Conservation (phyloP, 2,329 filamentous ascomycete species). For the Curvularia verruculosa region DNA sequence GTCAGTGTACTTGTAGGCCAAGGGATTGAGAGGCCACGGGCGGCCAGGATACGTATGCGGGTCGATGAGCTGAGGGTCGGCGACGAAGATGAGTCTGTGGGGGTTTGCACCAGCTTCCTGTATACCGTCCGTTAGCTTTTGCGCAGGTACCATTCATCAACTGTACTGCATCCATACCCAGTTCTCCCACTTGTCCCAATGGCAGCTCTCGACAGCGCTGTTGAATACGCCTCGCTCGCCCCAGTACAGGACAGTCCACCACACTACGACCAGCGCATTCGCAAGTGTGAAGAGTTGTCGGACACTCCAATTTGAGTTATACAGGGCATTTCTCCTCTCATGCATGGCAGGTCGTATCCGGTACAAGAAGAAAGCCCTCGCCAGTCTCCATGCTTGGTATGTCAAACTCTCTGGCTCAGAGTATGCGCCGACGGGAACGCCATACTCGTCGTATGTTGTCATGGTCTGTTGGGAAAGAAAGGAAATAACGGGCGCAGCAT, state of each 20-base stretch:
- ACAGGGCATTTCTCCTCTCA: constrained; percentile 18
- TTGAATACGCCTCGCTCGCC: constrained; percentile 82
- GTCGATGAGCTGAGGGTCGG: constrained; percentile 91
- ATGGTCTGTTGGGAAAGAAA: constrained; percentile 30
- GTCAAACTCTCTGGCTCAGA: constrained; percentile 44
- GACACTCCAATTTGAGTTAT: constrained; percentile 30
- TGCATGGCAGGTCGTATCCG: constrained; percentile 33
- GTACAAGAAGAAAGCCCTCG: constrained; percentile 41
- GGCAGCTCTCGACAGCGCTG: constrained; percentile 71
- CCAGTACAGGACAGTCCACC: constrained; percentile 80
- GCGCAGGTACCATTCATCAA: background rate
- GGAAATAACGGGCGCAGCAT: constrained; percentile 37
- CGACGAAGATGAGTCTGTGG: constrained; percentile 82
- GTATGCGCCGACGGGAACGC: constrained; percentile 47
- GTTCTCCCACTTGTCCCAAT: constrained; percentile 87
- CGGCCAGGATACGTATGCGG: constrained; percentile 93
- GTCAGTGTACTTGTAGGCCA: constrained; percentile 79
- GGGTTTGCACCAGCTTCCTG: constrained; percentile 80
- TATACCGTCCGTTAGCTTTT: constrained; percentile 19
- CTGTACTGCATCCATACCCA: constrained; percentile 66
- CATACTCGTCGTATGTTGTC: constrained; percentile 50
- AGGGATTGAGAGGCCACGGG: constrained; percentile 70
- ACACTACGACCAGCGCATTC: constrained; percentile 68
- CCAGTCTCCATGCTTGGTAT: constrained; percentile 38
- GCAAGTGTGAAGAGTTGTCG: constrained; percentile 36